Base-by-base conservation (phyloP, 2,329 filamentous ascomycete genomes). In the Periconia sp. region DNA sequence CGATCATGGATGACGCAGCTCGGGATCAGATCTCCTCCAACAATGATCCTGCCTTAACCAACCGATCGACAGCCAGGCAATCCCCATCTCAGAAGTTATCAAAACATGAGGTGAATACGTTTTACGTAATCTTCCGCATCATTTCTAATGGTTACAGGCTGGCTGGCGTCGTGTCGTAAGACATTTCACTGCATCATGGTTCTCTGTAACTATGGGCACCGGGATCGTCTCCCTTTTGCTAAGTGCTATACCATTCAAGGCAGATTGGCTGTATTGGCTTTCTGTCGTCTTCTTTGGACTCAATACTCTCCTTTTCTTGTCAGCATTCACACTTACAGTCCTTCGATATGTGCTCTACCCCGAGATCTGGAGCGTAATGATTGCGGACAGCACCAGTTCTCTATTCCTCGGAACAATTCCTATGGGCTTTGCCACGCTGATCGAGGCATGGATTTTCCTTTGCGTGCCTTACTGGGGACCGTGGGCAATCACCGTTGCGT, bases 351-450 rank as follows among this genome's bases (percentile, higher is more conserved):
- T 75, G 0, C 62, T 89, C 1, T 90, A 88, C 62, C 87, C 86
- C 0, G 79, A 82, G 53, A 85, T 89, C 30, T 90, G 86, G 81
- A 57, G 54, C 0, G 82, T 81, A 15, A 88, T 91, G 86, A 80
- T 90, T 35, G 74, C 76, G 2, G 85, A 91, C 23, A 86, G 85
- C 0, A 81, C 80, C 1, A 85, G 91, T 63, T 86, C 83, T 1
- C 77, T 91, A 49, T 91, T 90, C 59, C 73, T 91, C 3, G 87
- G 74, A 0, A 87, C 85, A 0, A 81, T 88, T 31, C 86, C 86
- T 0, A 89, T 90, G 84, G 86, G 81, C 0, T 81, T 90, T 53
- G 83, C 85, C 0, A 89, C 86, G 1, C 83, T 90, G 42, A 81
- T 89, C 55, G 85, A 86, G 56, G 85, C 86, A 80, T 82, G 85